Conservation (phyloP, 2,329 filamentous ascomycete genomes). For the Neobulgaria alba region DNA sequence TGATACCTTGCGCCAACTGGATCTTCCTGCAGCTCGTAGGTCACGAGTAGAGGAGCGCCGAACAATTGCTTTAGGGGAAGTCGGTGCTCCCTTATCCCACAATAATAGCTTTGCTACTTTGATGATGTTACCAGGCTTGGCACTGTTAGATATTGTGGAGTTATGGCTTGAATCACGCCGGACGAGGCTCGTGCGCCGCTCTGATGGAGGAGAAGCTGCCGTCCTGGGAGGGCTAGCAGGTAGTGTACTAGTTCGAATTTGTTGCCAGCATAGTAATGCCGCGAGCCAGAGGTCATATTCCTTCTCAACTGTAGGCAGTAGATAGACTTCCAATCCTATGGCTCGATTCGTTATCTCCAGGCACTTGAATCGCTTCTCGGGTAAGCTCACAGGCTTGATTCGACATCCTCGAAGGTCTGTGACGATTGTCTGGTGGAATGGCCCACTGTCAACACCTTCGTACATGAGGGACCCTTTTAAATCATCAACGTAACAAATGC, state of each 20-base stretch:
- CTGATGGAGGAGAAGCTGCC: slow-evolving; percentile 8
- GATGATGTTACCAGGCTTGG: slow-evolving; percentile 78
- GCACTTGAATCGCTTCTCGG: slow-evolving; percentile 38
- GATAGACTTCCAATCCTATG: slow-evolving; percentile 49
- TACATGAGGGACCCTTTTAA: slow-evolving; percentile 67
- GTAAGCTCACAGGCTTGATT: slow-evolving; percentile 47
- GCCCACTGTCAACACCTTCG: slow-evolving; percentile 58
- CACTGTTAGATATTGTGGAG: slow-evolving; percentile 25
- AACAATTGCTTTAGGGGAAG: slow-evolving; percentile 45
- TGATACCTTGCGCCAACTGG: slow-evolving; percentile 74
- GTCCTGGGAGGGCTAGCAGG: slow-evolving; percentile 15
- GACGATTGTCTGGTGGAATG: slow-evolving; percentile 59
- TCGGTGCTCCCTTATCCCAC: slow-evolving; percentile 69
- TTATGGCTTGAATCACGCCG: slow-evolving; percentile 36
- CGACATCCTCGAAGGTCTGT: slow-evolving; percentile 66
- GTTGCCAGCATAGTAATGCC: slow-evolving; percentile 73
- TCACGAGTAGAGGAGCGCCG: slow-evolving; percentile 45
- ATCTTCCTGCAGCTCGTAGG: slow-evolving; percentile 42
- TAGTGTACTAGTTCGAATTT: slow-evolving; percentile 46
- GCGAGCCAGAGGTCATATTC: slow-evolving; percentile 76
- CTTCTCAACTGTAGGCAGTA: slow-evolving; percentile 54
- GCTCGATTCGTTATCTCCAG: slow-evolving; percentile 47
- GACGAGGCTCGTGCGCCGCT: slow-evolving; percentile 26
- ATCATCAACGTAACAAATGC: slow-evolving; percentile 72
- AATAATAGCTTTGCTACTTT: slow-evolving; percentile 88